Conservation (phyloP, 129 eudicot genomes). For the Lactuca saligna region DNA sequence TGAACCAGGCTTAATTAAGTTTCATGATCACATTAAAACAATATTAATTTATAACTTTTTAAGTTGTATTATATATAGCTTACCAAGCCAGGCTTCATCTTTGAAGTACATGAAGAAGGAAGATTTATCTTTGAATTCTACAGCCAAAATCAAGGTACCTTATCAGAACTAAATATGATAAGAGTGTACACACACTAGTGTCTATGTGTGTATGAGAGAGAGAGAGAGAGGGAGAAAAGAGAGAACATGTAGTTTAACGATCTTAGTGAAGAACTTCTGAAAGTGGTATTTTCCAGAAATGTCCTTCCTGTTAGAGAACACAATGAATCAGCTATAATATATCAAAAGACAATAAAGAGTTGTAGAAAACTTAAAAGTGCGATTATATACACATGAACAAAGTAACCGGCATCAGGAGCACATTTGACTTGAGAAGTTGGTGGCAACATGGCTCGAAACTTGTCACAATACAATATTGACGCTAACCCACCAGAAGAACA, state of each 20-base stretch:
- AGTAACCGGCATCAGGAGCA: conserved; percentile 49
- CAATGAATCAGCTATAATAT: background rate
- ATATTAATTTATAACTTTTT: conserved; percentile 12
- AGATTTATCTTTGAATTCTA: conserved; percentile 43
- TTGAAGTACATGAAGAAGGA: conserved; percentile 47
- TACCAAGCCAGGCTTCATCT: conserved; percentile 52
- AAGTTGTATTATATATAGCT: background rate
- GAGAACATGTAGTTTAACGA: conserved; percentile 47
- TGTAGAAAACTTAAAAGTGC: background rate
- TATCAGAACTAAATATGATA: conserved; percentile 13
- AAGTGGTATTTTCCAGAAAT: conserved; percentile 39
- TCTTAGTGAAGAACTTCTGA: conserved; percentile 39
- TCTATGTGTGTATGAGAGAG: background rate
- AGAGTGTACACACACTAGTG: background rate
- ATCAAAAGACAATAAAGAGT: background rate
- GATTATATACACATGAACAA: conserved; percentile 39
- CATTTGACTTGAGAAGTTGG: conserved; percentile 35
- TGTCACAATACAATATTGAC: conserved; percentile 42
- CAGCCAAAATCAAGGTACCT: conserved; percentile 3
- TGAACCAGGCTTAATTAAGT: background rate
- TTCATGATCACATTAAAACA: conserved; percentile 2
- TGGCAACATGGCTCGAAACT: conserved; percentile 38
- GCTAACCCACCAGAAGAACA: conserved; percentile 51
- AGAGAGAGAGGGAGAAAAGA: background rate
- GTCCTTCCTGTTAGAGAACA: conserved; percentile 39